Base-by-base conservation (phyloP, 208 protist species). In the Crithidia fasciculata region DNA sequence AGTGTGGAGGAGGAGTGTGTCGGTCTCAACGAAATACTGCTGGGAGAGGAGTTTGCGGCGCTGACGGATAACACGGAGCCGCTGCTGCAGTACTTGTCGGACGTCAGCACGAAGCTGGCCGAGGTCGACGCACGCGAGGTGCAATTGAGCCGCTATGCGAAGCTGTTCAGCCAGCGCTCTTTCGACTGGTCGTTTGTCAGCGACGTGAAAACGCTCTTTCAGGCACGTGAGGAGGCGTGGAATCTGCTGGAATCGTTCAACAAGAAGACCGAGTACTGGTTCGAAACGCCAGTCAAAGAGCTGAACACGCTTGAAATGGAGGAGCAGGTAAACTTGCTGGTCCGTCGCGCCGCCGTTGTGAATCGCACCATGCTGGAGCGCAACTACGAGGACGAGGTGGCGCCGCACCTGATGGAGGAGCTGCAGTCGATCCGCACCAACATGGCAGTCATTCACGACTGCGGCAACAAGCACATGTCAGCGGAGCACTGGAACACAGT, bases 401-500 rank as follows among this genome's bases (percentile, higher is more conserved):
- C 82, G 7, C 84, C 88, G 47, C 86, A 95, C 69, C 68, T 98
- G 50, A 44, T 97, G 41, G 70, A 84, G n/a, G 91, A 93, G 67
- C 67, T 97, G 61, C 91, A 93, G 59, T 82, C 78, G 15, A 76
- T 96, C 63, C 89, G 90, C 28, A 41, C 68, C 18, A 93, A 94
- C 71, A 93, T 98, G 78, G 55, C 81, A 7, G 88, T 96, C 44
- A 95, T 98, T 69, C 89, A 98, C 66, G 92, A 98, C 72, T 97
- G 94, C 71, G 91, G 94, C 55, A 98, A 98, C 74, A 94, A 95
- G 74, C 89, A 98, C 77, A 95, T 98, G 90, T 89, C 88, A 28
- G 10, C 77, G 9, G 78, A 86, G 10, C 94, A 97, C 76, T 98
- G 96, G 96, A 93, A 95, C 70, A 80, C 82, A 55, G 92, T 99